phyloP scores from a whole-genome alignment of 2,329 filamentous ascomycete species.

The Emydomyces testavorans region DNA sequence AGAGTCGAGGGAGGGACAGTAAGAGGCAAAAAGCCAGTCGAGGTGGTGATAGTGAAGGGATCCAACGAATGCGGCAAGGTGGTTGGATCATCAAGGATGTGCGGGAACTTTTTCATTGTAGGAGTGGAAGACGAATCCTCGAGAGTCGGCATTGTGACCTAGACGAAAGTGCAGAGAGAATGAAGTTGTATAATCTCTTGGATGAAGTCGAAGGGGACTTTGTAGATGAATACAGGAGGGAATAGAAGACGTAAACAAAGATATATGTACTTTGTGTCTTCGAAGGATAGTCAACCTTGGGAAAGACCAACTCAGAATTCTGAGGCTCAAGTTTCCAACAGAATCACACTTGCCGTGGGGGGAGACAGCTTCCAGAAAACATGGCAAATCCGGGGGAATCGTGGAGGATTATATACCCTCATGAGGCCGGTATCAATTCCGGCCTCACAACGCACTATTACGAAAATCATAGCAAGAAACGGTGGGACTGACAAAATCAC shows the following conservation, averaged over 20 bases:
- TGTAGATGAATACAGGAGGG: not conserved
- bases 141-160: conserved; percentile 27
- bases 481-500: conserved; percentile 4
- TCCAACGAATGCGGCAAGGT: conserved; percentile 33
- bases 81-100: conserved; percentile 35
- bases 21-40: conserved; percentile 37
- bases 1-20: conserved; percentile 40
- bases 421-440: conserved; percentile 38
- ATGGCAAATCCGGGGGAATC: conserved; percentile 3
- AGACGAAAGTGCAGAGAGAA: not conserved
- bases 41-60: conserved; percentile 39
- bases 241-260: not conserved
- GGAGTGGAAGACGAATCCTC: conserved; percentile 25
- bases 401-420: conserved; percentile 31
- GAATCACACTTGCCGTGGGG: conserved; percentile 8
- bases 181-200: not conserved
- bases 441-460: conserved; percentile 33
- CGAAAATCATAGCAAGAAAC: conserved; percentile 20
- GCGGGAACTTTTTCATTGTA: conserved; percentile 33
- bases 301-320: conserved; percentile 1
- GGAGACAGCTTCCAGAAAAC: conserved; percentile 14
- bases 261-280: not conserved
- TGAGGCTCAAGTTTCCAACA: conserved; percentile 2
- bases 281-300: not conserved
- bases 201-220: not conserved